A percentile compares a stretch with the other conserved stretches of the same genome.
Evolutionary conservation across 1,139 yeast genomes (phyloP).

Genomic region (Debaryomyces psychrophilus): DNA sequence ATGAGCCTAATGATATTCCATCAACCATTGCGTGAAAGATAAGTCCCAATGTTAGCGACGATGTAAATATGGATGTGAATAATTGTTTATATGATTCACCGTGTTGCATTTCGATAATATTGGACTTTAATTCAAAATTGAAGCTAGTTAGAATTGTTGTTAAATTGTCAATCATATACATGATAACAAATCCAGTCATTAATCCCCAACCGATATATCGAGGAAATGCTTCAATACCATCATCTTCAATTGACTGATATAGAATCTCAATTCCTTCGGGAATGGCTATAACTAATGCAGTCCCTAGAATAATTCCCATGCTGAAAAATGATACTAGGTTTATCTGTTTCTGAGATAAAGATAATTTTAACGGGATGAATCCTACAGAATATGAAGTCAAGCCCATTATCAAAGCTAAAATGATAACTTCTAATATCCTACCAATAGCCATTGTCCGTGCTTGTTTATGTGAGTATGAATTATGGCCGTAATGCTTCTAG

Average conservation of each 20-base stretch:
- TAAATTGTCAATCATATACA: constrained; percentile 49
- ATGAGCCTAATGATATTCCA: constrained; percentile 74
- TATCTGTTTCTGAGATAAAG: constrained; percentile 20
- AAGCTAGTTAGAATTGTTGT: constrained; percentile 7
- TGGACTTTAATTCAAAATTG: constrained; percentile 1
- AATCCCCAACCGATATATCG: constrained; percentile 34
- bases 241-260: constrained; percentile 28
- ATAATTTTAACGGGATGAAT: constrained; percentile 30
- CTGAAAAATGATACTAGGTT: constrained; percentile 49
- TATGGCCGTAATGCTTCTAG: neutral
- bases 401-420: constrained; percentile 28
- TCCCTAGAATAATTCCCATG: constrained; percentile 65
- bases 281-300: constrained; percentile 63
- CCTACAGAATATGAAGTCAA: constrained; percentile 37
- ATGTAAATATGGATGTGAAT: constrained; percentile 25
- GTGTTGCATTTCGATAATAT: neutral
- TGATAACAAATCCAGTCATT: constrained; percentile 52
- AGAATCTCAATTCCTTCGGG: constrained; percentile 70
- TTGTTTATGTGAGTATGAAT: neutral
- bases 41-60: constrained; percentile 61
- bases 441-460: neutral
- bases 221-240: constrained; percentile 22
- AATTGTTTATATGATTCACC: constrained; percentile 10
- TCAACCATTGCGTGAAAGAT: constrained; percentile 71
- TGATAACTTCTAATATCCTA: constrained; percentile 3